Evolutionary conservation across 805 yeast genomes (phyloP).

Genomic region (Blastobotrys mokoenaii): DNA sequence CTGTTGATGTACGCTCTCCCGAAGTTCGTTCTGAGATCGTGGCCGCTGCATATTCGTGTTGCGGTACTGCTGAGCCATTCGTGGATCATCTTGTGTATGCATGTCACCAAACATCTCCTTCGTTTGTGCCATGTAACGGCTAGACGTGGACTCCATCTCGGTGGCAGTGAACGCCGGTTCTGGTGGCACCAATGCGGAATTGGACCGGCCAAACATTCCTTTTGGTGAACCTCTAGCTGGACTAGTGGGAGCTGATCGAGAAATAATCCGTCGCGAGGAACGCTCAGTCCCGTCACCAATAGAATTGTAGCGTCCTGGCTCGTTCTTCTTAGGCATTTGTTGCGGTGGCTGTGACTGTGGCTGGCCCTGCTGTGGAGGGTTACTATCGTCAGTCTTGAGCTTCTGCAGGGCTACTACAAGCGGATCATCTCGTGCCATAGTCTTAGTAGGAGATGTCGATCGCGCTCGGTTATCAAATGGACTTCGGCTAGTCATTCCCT

Average conservation of each 20-base stretch:
- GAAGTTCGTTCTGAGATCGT: conserved; percentile 14
- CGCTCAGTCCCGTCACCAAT: neutral
- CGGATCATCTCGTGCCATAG: conserved; percentile 35
- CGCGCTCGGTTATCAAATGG: conserved; percentile 9
- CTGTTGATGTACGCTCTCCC: conserved; percentile 16
- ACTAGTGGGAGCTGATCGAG: conserved; percentile 23
- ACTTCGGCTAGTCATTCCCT: conserved; percentile 1
- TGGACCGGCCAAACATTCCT: neutral
- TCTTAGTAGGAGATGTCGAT: conserved; percentile 14
- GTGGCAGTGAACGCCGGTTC: conserved; percentile 28
- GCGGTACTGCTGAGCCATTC: conserved; percentile 2
- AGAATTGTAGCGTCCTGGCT: conserved; percentile 5
- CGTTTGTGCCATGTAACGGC: conserved; percentile 21
- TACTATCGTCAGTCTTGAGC: conserved; percentile 22
- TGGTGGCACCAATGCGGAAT: conserved; percentile 22
- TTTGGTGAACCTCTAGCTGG: conserved; percentile 9
- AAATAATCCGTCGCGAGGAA: conserved; percentile 15
- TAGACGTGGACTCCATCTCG: conserved; percentile 34
- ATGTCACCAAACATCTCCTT: conserved; percentile 16
- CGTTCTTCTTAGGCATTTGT: neutral
- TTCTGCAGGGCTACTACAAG: conserved; percentile 46
- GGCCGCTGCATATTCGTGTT: conserved; percentile 17
- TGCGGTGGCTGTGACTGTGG: neutral
- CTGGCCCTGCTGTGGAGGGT: conserved; percentile 6
- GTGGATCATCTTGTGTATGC: neutral